These are phyloP conservation scores for Evernia prunastri DNA, from an alignment of 495 filamentous ascomycete genomes.

Conservation along the genomic window DNA sequence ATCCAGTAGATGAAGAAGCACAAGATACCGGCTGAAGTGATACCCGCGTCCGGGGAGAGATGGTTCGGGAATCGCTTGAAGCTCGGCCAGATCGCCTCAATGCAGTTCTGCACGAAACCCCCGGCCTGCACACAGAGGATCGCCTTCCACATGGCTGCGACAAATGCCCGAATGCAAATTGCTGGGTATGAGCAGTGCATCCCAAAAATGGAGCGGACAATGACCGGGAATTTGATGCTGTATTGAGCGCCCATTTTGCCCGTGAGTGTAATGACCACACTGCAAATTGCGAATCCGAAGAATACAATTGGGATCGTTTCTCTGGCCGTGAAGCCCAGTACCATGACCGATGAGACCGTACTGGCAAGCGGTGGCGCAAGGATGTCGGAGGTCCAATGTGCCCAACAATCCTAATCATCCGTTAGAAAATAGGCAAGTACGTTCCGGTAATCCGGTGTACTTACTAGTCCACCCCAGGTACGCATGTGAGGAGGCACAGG, in stretches of 20 bases:
- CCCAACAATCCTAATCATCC: conserved; percentile 18
- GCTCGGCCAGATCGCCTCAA: conserved; percentile 53
- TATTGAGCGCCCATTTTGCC: conserved; percentile 38
- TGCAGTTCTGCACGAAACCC: conserved; percentile 37
- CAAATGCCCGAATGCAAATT: conserved; percentile 39
- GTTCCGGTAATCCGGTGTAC: background rate
- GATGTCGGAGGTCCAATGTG: conserved; percentile 31
- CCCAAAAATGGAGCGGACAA: conserved; percentile 30
- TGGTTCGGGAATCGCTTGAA: conserved; percentile 48
- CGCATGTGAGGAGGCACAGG: conserved; percentile 39
- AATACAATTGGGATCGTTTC: conserved; percentile 44
- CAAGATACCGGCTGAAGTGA: conserved; percentile 43
- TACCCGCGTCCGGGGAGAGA: conserved; percentile 37
- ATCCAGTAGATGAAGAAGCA: conserved; percentile 48
- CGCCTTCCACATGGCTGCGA: conserved; percentile 46
- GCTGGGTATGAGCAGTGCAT: conserved; percentile 57
- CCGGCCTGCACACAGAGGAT: conserved; percentile 45
- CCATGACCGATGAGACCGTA: conserved; percentile 37
- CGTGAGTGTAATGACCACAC: conserved; percentile 40
- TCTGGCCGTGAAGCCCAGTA: conserved; percentile 43
- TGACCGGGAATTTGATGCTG: conserved; percentile 31
- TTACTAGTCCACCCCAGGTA: conserved; percentile 36
- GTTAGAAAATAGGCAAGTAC: background rate
- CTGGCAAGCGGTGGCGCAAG: conserved; percentile 24
- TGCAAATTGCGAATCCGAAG: conserved; percentile 41